A percentile compares a stretch with the other conserved stretches of the same genome.
phyloP scores from a whole-genome alignment of 192 early-diverging fungal genomes.

The Backusella macrospora region DNA sequence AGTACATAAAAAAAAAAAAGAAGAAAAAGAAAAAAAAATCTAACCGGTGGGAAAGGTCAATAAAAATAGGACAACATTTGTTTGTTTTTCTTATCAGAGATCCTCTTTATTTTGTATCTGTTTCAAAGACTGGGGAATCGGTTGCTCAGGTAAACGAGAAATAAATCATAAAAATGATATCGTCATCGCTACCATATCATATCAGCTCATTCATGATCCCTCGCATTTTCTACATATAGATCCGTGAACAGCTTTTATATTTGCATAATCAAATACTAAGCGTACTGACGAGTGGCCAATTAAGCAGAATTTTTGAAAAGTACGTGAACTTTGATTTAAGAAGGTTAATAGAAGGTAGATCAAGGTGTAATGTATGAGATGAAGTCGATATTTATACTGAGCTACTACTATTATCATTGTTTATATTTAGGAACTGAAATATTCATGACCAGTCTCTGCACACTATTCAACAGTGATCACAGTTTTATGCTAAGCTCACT shows the following conservation, averaged over 20 bases:
- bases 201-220: background rate
- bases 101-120: constrained; percentile 84
- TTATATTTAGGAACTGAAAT: constrained; percentile 64
- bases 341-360: constrained; percentile 70
- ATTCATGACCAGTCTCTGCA: constrained; percentile 76
- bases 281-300: constrained; percentile 74
- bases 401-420: background rate
- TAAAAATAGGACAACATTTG: constrained; percentile 67
- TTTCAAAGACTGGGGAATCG: constrained; percentile 75
- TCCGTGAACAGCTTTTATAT: constrained; percentile 73
- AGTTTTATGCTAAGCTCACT: constrained; percentile 75
- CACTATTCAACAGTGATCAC: constrained; percentile 65
- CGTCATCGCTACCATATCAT: no score
- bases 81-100: constrained; percentile 82
- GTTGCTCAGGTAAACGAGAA: constrained; percentile 58
- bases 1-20: background rate
- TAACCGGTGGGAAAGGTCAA: constrained; percentile 48
- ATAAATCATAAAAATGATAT: background rate
- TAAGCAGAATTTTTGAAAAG: constrained; percentile 84
- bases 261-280: constrained; percentile 85
- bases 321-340: constrained; percentile 87
- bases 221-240: no score
- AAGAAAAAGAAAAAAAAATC: background rate
- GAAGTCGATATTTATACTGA: background rate
- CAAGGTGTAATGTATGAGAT: background rate